Percentiles rank a stretch among this genome's conserved stretches.
Conservation (phyloP, 1,139 yeast genomes). For the Meyerozyma smithsonii region DNA sequence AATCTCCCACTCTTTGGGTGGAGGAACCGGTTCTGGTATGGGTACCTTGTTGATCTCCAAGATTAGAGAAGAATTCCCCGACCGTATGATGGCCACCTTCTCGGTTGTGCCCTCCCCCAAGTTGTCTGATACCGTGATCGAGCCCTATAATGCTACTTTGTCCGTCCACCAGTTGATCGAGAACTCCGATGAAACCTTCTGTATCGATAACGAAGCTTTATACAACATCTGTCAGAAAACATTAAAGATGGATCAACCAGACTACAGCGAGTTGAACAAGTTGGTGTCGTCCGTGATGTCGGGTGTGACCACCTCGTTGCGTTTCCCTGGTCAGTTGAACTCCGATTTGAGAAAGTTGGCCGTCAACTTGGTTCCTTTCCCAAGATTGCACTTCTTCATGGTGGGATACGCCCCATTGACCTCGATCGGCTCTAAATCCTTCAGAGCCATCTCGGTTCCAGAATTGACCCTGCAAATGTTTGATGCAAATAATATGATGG, state of each 20-base stretch:
- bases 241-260: conserved; percentile 73
- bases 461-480: conserved; percentile 92
- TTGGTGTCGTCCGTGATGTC: conserved; percentile 89
- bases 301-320: conserved; percentile 83
- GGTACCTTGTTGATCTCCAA: conserved; percentile 79
- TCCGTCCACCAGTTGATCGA: conserved; percentile 92
- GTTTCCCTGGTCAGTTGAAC: conserved; percentile 93
- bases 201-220: conserved; percentile 90
- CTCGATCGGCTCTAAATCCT: conserved; percentile 71
- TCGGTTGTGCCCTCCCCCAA: conserved; percentile 91
- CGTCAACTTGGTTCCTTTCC: conserved; percentile 90
- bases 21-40: conserved; percentile 97
- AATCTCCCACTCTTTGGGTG: conserved; percentile 89
- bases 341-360: conserved; percentile 89
- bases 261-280: conserved; percentile 70
- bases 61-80: conserved; percentile 85
- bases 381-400: conserved; percentile 91
- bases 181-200: conserved; percentile 87
- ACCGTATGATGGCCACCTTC: conserved; percentile 94
- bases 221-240: conserved; percentile 86
- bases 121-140: conserved; percentile 88
- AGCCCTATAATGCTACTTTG: conserved; percentile 88
- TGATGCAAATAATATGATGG: conserved; percentile 92
- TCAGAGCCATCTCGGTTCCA: conserved; percentile 81
- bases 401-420: conserved; percentile 93